These are phyloP conservation scores for Claviceps sp. DNA, from an alignment of 2,329 filamentous ascomycete genomes.

Conservation along the genomic window DNA sequence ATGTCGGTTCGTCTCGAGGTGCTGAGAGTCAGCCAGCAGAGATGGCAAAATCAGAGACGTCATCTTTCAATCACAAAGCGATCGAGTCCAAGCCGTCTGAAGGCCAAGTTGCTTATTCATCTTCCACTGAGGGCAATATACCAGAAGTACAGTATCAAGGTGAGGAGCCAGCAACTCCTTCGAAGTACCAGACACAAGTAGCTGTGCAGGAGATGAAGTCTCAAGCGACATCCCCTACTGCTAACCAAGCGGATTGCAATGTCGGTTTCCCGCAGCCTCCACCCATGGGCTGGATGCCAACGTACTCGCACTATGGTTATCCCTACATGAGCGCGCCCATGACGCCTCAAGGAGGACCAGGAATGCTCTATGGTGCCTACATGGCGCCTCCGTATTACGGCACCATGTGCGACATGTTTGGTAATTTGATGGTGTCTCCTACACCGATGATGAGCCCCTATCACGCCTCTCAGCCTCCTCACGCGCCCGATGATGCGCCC, in stretches of 20 bases:
- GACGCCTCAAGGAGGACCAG: conserved; percentile 10
- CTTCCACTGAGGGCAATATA: background rate
- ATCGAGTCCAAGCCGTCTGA: conserved; percentile 6
- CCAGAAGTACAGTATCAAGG: background rate
- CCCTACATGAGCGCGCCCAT: conserved; percentile 10
- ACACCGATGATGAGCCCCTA: conserved; percentile 11
- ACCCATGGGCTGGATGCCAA: conserved; percentile 10
- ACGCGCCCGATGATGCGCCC: background rate
- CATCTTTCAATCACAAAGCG: conserved; percentile 3
- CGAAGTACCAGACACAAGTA: background rate
- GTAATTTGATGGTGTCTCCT: conserved; percentile 10
- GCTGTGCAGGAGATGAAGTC: background rate
- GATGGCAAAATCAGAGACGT: background rate
- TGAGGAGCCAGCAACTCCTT: background rate
- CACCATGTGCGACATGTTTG: conserved; percentile 10
- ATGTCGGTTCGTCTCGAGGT: background rate
- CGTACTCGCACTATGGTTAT: conserved; percentile 8
- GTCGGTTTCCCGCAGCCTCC: background rate
- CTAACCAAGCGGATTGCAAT: background rate
- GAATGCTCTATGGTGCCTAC: conserved; percentile 12
- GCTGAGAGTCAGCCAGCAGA: background rate
- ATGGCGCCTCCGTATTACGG: conserved; percentile 10
- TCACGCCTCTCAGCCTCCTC: background rate
- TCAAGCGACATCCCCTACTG: background rate
- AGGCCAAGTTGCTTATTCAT: background rate